Evolutionary conservation across 305 asterid genomes (phyloP).

Genomic region (Fraxinus albicans): DNA sequence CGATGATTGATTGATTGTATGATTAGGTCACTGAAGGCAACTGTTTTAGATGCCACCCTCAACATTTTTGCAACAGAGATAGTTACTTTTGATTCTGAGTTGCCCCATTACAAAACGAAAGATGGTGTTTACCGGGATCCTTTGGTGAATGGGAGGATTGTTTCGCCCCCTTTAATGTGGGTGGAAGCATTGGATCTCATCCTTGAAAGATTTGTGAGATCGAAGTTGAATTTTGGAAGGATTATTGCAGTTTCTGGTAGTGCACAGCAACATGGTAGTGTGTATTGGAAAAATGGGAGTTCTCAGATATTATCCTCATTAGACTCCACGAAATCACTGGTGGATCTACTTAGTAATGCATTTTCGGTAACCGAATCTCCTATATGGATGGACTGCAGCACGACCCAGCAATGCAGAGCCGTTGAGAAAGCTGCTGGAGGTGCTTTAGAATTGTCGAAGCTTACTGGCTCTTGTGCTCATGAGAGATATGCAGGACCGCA

Average conservation of each 20-base stretch:
- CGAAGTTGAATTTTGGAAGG: slow-evolving; percentile 42
- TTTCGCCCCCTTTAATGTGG: slow-evolving; percentile 61
- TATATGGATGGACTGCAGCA: slow-evolving; percentile 67
- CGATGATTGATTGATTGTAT: slow-evolving; percentile 18
- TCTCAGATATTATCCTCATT: slow-evolving; percentile 33
- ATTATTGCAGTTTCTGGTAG: slow-evolving; percentile 58
- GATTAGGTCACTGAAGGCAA: slow-evolving; percentile 59
- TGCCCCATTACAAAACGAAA: slow-evolving; percentile 54
- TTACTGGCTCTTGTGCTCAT: slow-evolving; percentile 61
- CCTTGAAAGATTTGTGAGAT: slow-evolving; percentile 34
- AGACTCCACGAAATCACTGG: slow-evolving; percentile 37
- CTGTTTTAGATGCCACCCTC: slow-evolving; percentile 51
- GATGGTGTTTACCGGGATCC: slow-evolving; percentile 55
- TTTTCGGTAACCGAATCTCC: slow-evolving; percentile 54
- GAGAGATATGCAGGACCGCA: slow-evolving; percentile 66
- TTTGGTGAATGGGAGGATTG: slow-evolving; percentile 45
- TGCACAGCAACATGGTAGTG: slow-evolving; percentile 71
- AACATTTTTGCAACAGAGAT: slow-evolving; percentile 40
- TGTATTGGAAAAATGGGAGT: slow-evolving; percentile 58
- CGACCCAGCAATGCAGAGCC: slow-evolving; percentile 57
- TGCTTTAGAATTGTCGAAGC: slow-evolving; percentile 49
- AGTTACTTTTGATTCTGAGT: slow-evolving; percentile 46
- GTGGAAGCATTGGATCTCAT: slow-evolving; percentile 60
- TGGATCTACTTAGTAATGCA: slow-evolving; percentile 43
- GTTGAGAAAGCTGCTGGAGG: slow-evolving; percentile 59